Conservation (phyloP, 208 protist genomes). For the Crithidia brevicula region DNA sequence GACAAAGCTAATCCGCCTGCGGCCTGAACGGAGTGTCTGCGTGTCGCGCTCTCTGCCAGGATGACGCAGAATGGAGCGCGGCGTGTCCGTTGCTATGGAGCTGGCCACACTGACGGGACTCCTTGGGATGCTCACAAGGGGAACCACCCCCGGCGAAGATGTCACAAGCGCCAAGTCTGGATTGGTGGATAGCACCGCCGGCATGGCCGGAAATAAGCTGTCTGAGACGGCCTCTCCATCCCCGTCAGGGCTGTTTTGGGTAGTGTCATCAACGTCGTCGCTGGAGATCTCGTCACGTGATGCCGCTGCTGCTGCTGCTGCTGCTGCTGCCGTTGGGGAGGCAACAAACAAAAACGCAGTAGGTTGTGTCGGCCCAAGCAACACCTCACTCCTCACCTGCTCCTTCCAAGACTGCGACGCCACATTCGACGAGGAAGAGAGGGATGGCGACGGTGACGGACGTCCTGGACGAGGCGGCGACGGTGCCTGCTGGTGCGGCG, state of each 20-base stretch:
- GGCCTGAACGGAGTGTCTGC: constrained; percentile 7
- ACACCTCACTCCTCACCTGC: constrained; percentile 19
- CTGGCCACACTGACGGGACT: constrained; percentile 33
- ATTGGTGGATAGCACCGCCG: not conserved
- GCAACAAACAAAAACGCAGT: not conserved
- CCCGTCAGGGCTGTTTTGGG: not conserved
- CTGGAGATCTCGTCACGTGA: not conserved
- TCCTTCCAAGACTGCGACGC: constrained; percentile 13
- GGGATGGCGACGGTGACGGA: not conserved
- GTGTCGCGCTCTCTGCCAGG: constrained; percentile 8
- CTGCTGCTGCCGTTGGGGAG: not conserved
- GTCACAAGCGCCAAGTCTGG: not conserved
- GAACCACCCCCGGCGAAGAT: constrained; percentile 1
- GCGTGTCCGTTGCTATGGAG: constrained; percentile 35
- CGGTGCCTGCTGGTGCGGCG: constrained; percentile 1
- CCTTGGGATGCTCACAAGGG: not conserved
- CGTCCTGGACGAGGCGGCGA: constrained; percentile 3
- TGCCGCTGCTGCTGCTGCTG: not conserved
- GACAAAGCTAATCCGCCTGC: constrained; percentile 40
- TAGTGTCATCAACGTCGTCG: not conserved
- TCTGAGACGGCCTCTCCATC: not conserved
- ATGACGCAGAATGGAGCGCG: constrained; percentile 42
- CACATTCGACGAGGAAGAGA: not conserved
- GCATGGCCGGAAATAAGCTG: not conserved
- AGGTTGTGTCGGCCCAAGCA: not conserved